phyloP scores from a whole-genome alignment of 2,329 filamentous ascomycete species.

The Fusarium sp. region DNA sequence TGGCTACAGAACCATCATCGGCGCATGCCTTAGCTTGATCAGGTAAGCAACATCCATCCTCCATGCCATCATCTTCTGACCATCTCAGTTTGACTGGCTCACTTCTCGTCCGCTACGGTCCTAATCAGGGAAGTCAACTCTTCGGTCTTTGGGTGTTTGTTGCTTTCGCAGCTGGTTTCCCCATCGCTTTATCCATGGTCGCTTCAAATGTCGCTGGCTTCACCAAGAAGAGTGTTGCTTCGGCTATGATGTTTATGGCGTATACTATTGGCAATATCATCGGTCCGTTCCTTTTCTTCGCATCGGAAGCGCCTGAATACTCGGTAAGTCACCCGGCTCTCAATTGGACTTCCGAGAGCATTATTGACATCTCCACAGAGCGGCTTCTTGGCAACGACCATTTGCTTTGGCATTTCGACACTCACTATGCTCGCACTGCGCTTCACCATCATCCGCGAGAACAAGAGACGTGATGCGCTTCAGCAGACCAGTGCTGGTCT shows the following conservation, averaged over 20 bases:
- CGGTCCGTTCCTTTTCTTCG: conserved; percentile 41
- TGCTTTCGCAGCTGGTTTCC: conserved; percentile 40
- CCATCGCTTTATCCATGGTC: conserved; percentile 35
- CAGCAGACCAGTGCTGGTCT: background rate
- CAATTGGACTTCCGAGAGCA: accelerated
- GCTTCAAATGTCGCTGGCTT: conserved; percentile 42
- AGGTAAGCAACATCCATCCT: conserved; percentile 17
- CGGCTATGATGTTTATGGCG: conserved; percentile 43
- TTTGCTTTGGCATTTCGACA: conserved; percentile 38
- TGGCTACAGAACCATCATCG: conserved; percentile 36
- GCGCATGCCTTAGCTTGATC: conserved; percentile 31
- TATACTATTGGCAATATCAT: conserved; percentile 40
- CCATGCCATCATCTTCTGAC: background rate
- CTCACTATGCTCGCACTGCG: conserved; percentile 31
- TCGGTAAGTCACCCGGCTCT: conserved; percentile 13
- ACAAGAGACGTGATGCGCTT: conserved; percentile 31
- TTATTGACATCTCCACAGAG: conserved; percentile 10
- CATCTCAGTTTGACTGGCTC: conserved; percentile 26
- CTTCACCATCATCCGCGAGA: conserved; percentile 29
- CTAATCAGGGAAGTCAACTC: conserved; percentile 31
- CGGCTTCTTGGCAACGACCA: conserved; percentile 37
- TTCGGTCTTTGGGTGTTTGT: conserved; percentile 37
- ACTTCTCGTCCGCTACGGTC: conserved; percentile 35
- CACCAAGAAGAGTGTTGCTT: conserved; percentile 41
- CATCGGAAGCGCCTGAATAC: conserved; percentile 34